Conservation (phyloP, 495 filamentous ascomycete genomes). For the Neurospora sp. region DNA sequence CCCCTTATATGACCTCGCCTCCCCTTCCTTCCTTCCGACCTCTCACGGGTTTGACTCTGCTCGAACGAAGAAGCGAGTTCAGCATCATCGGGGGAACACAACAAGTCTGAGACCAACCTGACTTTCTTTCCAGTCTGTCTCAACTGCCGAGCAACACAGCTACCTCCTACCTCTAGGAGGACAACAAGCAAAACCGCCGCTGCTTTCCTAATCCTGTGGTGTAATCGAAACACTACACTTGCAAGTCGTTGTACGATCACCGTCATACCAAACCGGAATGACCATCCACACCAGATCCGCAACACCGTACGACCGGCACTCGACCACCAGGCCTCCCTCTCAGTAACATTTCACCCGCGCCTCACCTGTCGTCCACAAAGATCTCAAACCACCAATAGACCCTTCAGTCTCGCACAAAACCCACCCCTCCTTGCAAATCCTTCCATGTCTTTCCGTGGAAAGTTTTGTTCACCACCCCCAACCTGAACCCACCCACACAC, state of each 20-base stretch:
- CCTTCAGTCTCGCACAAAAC: conserved; percentile 1
- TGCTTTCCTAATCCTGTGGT: conserved; percentile 3
- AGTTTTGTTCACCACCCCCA: background rate
- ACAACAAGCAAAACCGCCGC: background rate
- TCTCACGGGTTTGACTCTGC: background rate
- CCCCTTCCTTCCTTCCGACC: background rate
- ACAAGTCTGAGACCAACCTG: background rate
- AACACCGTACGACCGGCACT: background rate
- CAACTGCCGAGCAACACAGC: background rate
- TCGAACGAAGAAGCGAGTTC: background rate
- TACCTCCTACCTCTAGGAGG: background rate
- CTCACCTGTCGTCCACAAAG: conserved; percentile 3
- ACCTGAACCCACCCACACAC: background rate
- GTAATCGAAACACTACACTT: conserved; percentile 4
- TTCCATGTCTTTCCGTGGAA: background rate
- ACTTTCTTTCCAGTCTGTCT: background rate
- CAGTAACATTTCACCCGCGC: background rate
- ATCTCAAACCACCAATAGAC: conserved; percentile 4
- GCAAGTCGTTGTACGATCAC: conserved; percentile 3
- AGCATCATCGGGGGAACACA: background rate
- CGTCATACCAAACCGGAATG: conserved; percentile 4
- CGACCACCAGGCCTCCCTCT: background rate
- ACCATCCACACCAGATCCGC: background rate
- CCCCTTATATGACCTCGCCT: background rate
- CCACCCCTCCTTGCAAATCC: background rate